Evolutionary conservation across 495 filamentous ascomycete species (phyloP), one percentile per base, ranked within the genome.

Genomic region (Podospora tetraspora): DNA sequence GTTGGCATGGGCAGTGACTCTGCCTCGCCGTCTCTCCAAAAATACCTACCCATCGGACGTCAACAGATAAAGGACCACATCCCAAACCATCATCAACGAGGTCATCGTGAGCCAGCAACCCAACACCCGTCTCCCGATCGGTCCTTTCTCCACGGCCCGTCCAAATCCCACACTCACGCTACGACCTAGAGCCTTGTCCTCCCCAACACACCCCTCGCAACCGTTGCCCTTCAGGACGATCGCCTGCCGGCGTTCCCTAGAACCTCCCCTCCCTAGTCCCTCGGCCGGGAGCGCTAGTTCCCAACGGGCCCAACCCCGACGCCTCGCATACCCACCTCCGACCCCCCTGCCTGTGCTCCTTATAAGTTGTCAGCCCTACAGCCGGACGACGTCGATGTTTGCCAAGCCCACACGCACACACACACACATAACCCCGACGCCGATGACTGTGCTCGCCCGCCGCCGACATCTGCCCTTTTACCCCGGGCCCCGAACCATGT

Each of bases 291-390:
- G 71, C 71, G 43, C 43, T 52, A 52, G 43, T 52, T 52, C 72
- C 74, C 56, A 72, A 77, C 64, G 22, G 66, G 72, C 56, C 30
- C 59, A 75, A 70, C 63, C 66, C 76, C 73, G 75, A 77, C 70
- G 65, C 16, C 71, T 70, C 75, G 73, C 76, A 78, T 74, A 66
- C 16, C 64, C 57, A 63, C 62, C 71, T 65, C 71, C 59, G 62
- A 59, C 56, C 66, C 37, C 70, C 60, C 69, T 71, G 66, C 66
- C 66, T 16, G 22, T 60, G 43, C 65, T 23, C 66, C 59, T 73
- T 76, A 76, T 77, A 77, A 75, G 73, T 52, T 52, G 43, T 72
- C 76, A 78, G 75, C 75, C 74, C 73, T 79, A 76, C 71, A 68
- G 52, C 67, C 32, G 56, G 29, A 52, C 59, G 37, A 57, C 34